A percentile compares a stretch with the other conserved stretches of the same genome.
phyloP scores from a whole-genome alignment of 306 rosid genomes.

The Aeschynomene evenia region DNA sequence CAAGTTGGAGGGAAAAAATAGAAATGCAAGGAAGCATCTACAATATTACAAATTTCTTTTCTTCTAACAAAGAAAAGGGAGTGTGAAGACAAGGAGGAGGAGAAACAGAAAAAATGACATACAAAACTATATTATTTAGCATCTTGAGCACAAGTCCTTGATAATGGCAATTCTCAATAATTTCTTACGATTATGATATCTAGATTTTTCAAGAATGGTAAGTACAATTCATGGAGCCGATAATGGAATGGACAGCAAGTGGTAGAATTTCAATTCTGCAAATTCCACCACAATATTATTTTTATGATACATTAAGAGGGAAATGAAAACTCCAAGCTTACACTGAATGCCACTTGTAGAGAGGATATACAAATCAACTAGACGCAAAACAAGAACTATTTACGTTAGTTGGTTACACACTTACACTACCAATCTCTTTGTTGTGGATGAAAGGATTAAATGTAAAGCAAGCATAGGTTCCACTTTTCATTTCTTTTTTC shows the following conservation, averaged over 20 bases:
- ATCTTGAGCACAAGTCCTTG: neutral
- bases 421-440: constrained; percentile 8
- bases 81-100: neutral
- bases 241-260: neutral
- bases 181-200: neutral
- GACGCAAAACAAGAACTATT: neutral
- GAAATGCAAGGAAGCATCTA: neutral
- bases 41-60: constrained; percentile 12
- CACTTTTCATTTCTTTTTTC: neutral
- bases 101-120: neutral
- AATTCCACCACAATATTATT: neutral
- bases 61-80: neutral
- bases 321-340: neutral
- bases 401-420: neutral
- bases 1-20: neutral
- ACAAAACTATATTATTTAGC: neutral
- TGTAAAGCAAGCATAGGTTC: neutral
- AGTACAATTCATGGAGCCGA: neutral
- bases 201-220: neutral
- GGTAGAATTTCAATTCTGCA: neutral
- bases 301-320: neutral
- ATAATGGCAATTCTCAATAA: neutral
- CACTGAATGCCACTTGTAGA: neutral
- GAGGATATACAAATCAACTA: neutral
- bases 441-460: neutral